These are phyloP conservation scores for Allantophomopsis lycopodina DNA, from an alignment of 2,329 filamentous ascomycete species.

Conservation along the genomic window DNA sequence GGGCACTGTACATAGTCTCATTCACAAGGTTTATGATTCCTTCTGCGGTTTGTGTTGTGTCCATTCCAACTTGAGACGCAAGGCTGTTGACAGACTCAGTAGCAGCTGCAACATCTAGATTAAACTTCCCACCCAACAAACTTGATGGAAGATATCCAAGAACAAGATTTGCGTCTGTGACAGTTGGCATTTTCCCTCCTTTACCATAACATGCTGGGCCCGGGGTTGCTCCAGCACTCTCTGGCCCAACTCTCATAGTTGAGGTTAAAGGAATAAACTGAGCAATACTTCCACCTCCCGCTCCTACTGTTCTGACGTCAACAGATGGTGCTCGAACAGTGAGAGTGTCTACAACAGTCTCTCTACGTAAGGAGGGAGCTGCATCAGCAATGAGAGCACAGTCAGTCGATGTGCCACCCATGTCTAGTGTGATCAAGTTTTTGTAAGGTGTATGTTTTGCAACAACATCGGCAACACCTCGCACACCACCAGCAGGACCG, in stretches of 20 bases:
- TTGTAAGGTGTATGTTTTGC: constrained; percentile 29
- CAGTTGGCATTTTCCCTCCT: constrained; percentile 28
- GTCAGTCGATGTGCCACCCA: constrained; percentile 35
- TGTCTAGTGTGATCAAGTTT: constrained; percentile 33
- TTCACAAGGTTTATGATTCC: constrained; percentile 34
- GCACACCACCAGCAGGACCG: constrained; percentile 33
- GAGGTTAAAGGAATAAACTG: constrained; percentile 29
- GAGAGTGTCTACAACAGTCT: constrained; percentile 28
- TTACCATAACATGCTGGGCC: constrained; percentile 35
- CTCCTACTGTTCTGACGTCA: constrained; percentile 33
- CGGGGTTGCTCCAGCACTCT: constrained; percentile 31
- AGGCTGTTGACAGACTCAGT: constrained; percentile 24
- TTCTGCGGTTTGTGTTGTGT: constrained; percentile 26
- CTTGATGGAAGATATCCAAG: constrained; percentile 31
- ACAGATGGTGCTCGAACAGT: constrained; percentile 31
- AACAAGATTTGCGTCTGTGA: constrained; percentile 32
- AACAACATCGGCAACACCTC: constrained; percentile 30
- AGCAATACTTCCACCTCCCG: constrained; percentile 33
- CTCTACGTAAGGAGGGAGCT: constrained; percentile 27
- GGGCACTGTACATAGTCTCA: constrained; percentile 34
- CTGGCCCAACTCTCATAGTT: constrained; percentile 15
- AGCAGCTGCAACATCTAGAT: constrained; percentile 28
- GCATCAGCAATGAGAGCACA: constrained; percentile 29
- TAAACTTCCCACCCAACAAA: constrained; percentile 29
- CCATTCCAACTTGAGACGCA: constrained; percentile 29